Evolutionary conservation across 768 basidiomycete genomes (phyloP).

Genomic region (Solioccasus polychromus): DNA sequence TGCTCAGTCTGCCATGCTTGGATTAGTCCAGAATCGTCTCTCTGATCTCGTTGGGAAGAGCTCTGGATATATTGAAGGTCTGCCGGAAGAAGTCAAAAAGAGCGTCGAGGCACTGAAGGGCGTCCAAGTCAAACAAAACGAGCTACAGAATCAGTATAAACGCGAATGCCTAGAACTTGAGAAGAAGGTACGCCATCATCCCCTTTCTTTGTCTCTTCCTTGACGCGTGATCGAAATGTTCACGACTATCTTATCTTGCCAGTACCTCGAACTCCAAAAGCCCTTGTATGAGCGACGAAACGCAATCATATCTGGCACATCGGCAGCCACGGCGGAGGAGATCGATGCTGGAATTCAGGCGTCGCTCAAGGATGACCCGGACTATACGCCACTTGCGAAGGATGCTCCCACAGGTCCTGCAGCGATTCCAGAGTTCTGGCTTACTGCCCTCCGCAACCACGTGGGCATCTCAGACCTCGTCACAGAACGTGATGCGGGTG

Average conservation of each 20-base stretch:
- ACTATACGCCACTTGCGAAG: slow-evolving; percentile 60
- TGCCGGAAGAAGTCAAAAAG: slow-evolving; percentile 77
- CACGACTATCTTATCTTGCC: slow-evolving; percentile 1
- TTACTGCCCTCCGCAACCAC: slow-evolving; percentile 93
- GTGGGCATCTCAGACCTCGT: slow-evolving; percentile 81
- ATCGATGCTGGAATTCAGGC: slow-evolving; percentile 75
- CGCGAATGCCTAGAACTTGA: slow-evolving; percentile 93
- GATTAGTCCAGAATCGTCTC: slow-evolving; percentile 87
- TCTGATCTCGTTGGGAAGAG: slow-evolving; percentile 83
- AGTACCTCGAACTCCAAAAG: slow-evolving; percentile 75
- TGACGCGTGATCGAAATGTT: slow-evolving; percentile 13
- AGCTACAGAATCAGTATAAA: slow-evolving; percentile 89
- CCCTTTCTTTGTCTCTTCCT: slow-evolving; percentile 8
- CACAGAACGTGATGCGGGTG: slow-evolving; percentile 87
- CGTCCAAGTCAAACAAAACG: slow-evolving; percentile 86
- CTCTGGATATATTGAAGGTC: slow-evolving; percentile 90
- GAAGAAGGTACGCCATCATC: slow-evolving; percentile 68
- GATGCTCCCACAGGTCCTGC: slow-evolving; percentile 42
- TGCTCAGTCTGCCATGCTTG: slow-evolving; percentile 67
- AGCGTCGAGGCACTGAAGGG: slow-evolving; percentile 92
- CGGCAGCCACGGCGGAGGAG: slow-evolving; percentile 75
- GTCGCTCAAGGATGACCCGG: slow-evolving; percentile 71
- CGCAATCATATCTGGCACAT: slow-evolving; percentile 77
- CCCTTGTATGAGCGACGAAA: slow-evolving; percentile 87
- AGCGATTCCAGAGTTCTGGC: slow-evolving; percentile 93